Base-by-base conservation (phyloP, 768 basidiomycete genomes). In the Boletus rex-veris region DNA sequence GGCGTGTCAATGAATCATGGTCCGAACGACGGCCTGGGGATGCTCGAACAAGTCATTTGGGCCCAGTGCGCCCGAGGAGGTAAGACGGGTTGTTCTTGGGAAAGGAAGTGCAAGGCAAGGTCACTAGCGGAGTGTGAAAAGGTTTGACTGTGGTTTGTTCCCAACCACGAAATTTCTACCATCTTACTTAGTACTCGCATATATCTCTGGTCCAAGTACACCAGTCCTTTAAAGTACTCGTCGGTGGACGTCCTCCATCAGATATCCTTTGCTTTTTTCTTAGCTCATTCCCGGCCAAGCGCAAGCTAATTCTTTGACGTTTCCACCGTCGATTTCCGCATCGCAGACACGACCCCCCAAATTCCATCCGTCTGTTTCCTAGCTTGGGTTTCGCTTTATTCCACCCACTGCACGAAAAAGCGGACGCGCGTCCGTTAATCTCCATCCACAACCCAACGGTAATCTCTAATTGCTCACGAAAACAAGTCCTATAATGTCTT, bases 401-500 rank as follows among this genome's bases (percentile, higher is more conserved):
- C 50, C 61, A 62, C 47, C 59, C 59, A 62, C 54, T 59, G 60
- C 71, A 69, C 53, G 58, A 61, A 71, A 71, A 71, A 66, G 55
- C 58, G 58, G 60, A 58, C 70, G 10, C 42, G 16, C 52, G 58
- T 70, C 66, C 63, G 66, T 69, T 71, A 71, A 73, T 71, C 60
- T 62, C 53, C 64, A 58, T 54, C 59, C 63, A 65, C 64, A 71
- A 72, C 67, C 64, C 53, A 69, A 71, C 70, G 63, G 65, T 91
- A 91, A 91, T 92, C 81, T 81, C 79, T 91, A 91, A 90, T 90
- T 82, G 73, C 75, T 74, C 78, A 69, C 69, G 58, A 72, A 69
- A 72, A 67, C 60, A 64, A 76, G 71, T 69, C 73, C 75, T 88
- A 87, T 87, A 88, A 92, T 92, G 90, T 91, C 90, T 78, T 84